Conservation (phyloP, 2,329 filamentous ascomycete genomes). For the Cytospora leucostoma region DNA sequence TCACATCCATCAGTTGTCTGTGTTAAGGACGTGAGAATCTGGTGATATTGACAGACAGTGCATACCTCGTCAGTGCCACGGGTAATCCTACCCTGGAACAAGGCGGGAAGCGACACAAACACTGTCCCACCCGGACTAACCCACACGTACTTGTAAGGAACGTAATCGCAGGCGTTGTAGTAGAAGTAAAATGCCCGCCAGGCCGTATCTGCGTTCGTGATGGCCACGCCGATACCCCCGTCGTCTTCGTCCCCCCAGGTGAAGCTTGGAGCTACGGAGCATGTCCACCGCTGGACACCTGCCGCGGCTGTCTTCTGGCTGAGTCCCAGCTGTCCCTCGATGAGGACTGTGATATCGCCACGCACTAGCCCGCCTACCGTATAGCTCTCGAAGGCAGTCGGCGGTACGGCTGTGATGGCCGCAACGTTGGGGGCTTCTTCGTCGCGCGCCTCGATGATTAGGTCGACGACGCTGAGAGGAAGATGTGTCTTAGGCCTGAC, state of each 20-base stretch:
- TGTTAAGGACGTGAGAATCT: not conserved
- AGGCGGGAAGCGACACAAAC: conserved; percentile 33
- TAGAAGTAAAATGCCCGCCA: conserved; percentile 32
- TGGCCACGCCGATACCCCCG: conserved; percentile 27
- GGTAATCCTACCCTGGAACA: conserved; percentile 33
- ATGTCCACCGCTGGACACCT: conserved; percentile 23
- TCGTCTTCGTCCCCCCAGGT: conserved; percentile 30
- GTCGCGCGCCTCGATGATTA: not conserved
- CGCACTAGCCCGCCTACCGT: conserved; percentile 5
- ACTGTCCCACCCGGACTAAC: conserved; percentile 29
- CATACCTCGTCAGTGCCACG: conserved; percentile 31
- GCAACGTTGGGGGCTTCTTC: conserved; percentile 13
- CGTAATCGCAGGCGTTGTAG: conserved; percentile 34
- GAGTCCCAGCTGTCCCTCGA: not conserved
- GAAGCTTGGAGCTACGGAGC: conserved; percentile 22
- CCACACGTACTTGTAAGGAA: conserved; percentile 36
- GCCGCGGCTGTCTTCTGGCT: not conserved
- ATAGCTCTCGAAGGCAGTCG: conserved; percentile 16
- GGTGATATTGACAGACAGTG: not conserved
- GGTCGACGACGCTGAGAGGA: no score
- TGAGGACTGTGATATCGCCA: not conserved
- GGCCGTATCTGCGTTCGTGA: conserved; percentile 29
- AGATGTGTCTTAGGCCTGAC: not conserved
- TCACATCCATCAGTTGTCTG: not conserved
- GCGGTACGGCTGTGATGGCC: conserved; percentile 2